Conservation (phyloP, 1,139 yeast species). For the Tardiomyces depauwii region DNA sequence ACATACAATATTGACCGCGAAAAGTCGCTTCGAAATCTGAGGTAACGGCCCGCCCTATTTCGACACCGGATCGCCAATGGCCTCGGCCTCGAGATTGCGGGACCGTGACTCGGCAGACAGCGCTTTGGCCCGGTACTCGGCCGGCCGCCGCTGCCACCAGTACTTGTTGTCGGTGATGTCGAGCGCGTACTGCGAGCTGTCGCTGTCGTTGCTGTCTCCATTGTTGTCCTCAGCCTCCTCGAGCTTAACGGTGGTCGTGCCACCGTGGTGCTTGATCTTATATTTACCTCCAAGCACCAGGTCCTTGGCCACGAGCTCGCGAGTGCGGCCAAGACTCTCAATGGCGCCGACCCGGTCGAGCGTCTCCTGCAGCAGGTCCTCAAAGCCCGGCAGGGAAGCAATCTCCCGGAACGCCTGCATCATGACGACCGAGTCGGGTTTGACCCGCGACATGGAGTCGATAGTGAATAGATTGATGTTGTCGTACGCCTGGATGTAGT, state of each 20-base stretch:
- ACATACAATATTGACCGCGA: constrained; percentile 5
- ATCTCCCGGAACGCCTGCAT: constrained; percentile 83
- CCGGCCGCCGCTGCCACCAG: background rate
- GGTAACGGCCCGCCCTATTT: background rate
- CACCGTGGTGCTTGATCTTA: constrained; percentile 7
- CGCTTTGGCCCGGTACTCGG: background rate
- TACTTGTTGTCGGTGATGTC: background rate
- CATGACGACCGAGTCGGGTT: constrained; percentile 81
- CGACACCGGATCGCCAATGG: too few species aligned
- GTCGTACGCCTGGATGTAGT: constrained; percentile 65
- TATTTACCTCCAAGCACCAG: constrained; percentile 40
- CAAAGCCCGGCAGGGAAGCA: constrained; percentile 60
- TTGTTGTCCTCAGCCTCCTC: constrained; percentile 16
- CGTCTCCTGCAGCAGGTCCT: constrained; percentile 56
- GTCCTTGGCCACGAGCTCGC: constrained; percentile 70
- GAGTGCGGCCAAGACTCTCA: constrained; percentile 68
- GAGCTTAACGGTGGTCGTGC: constrained; percentile 8
- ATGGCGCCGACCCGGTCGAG: constrained; percentile 64
- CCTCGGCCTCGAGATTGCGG: background rate
- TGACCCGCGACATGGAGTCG: constrained; percentile 56
- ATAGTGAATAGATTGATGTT: constrained; percentile 68
- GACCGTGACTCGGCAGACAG: background rate
- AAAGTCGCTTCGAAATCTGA: background rate
- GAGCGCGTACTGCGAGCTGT: constrained; percentile 1
- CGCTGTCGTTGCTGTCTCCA: constrained; percentile 13